These are phyloP conservation scores for Blastocystis sp. DNA, from an alignment of 352 stramenopile species.

Conservation along the genomic window DNA sequence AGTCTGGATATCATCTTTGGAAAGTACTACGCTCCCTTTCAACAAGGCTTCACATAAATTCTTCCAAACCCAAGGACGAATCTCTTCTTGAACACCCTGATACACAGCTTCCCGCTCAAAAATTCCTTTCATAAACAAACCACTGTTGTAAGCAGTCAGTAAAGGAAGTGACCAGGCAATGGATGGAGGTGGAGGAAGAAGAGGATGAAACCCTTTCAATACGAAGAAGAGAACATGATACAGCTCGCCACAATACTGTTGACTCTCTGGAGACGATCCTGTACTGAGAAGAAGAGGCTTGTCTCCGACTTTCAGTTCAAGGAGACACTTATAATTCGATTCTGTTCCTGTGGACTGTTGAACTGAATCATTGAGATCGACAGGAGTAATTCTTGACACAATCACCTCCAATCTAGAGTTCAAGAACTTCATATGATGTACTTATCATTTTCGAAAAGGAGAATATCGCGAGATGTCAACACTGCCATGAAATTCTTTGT, in stretches of 20 bases:
- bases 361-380: neutral
- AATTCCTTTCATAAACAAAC: neutral
- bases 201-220: slow-evolving; percentile 9
- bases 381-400: neutral
- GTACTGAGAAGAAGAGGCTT: slow-evolving; percentile 32
- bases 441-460: slow-evolving; percentile 57
- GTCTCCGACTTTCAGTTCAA: slow-evolving; percentile 47
- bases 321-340: slow-evolving; percentile 17
- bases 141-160: neutral
- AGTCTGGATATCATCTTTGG: neutral
- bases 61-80: slow-evolving; percentile 52
- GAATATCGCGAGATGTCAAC: slow-evolving; percentile 45
- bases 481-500: slow-evolving; percentile 36
- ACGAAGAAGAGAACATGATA: slow-evolving; percentile 56
- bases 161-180: slow-evolving; percentile 35
- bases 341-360: neutral
- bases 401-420: slow-evolving; percentile 38
- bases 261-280: neutral
- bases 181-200: neutral
- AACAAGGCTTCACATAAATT: slow-evolving; percentile 17
- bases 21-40: neutral
- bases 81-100: slow-evolving; percentile 53
- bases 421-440: neutral
- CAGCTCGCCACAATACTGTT: neutral
- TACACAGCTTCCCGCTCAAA: slow-evolving; percentile 56